phyloP scores from a whole-genome alignment of 78 protist species.

The Chrysochromulina tobinii region DNA sequence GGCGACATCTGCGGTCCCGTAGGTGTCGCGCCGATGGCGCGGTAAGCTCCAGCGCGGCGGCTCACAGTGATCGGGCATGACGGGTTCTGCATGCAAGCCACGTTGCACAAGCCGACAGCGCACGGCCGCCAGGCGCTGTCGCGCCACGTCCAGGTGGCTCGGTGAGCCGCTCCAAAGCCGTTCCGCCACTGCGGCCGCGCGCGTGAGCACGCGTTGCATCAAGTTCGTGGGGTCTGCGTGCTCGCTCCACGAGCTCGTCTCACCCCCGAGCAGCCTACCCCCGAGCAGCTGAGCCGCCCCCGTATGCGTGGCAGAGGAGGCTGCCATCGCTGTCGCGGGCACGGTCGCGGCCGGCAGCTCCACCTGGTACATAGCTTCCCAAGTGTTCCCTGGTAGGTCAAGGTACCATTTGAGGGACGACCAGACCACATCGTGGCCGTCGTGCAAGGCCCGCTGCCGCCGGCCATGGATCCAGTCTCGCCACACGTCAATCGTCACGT shows the following conservation, averaged over 20 bases:
- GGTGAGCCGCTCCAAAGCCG: constrained; percentile 62
- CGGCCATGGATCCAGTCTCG: background rate
- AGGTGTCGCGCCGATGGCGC: no score
- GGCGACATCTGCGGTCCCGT: no score
- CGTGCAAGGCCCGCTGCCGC: background rate
- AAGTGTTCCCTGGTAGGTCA: constrained; percentile 42
- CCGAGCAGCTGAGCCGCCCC: no score
- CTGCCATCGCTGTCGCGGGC: background rate
- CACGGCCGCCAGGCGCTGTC: background rate
- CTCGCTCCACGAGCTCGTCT: constrained; percentile 61
- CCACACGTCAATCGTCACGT: background rate
- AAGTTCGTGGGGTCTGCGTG: constrained; percentile 53
- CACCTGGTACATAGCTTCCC: constrained; percentile 50
- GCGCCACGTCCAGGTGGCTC: background rate
- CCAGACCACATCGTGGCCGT: background rate
- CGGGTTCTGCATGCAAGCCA: background rate
- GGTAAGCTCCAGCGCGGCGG: no score
- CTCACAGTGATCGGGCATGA: background rate
- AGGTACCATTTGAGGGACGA: constrained; percentile 47
- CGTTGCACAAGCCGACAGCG: background rate
- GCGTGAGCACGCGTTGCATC: constrained; percentile 54
- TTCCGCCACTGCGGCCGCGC: constrained; percentile 73
- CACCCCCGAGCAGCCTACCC: constrained; percentile 60
- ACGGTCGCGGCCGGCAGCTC: constrained; percentile 48
- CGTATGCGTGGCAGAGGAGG: background rate